A percentile compares a stretch with the other conserved stretches of the same genome.
Conservation (phyloP, 1,284 basidiomycete genomes). For the Phylloporus sp. region DNA sequence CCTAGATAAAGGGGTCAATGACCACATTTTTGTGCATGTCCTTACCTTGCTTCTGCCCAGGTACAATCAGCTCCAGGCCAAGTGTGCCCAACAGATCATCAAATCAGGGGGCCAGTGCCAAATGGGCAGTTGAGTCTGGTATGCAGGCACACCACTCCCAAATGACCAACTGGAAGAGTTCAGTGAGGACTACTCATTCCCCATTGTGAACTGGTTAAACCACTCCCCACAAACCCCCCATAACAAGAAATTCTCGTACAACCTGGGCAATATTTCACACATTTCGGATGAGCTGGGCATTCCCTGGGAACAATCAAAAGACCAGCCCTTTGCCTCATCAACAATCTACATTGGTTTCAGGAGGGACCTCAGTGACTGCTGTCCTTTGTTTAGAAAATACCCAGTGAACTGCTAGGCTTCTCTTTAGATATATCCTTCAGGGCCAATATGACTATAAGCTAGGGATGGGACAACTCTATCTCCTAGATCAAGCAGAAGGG, state of each 20-base stretch:
- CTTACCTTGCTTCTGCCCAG: too few species aligned
- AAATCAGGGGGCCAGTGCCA: not conserved
- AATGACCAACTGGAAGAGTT: not conserved
- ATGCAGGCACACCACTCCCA: not conserved
- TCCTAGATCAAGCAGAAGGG: too few species aligned
- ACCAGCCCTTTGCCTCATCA: not conserved
- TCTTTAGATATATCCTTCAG: too few species aligned
- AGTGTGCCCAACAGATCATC: too few species aligned
- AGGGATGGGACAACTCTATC: too few species aligned
- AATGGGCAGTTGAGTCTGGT: not conserved
- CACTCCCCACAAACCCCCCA: not conserved
- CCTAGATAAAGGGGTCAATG: not conserved
- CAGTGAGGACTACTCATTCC: not conserved
- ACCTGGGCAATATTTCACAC: not conserved
- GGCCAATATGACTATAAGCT: too few species aligned
- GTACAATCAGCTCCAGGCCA: not conserved
- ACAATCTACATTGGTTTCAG: not conserved
- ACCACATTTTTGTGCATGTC: not conserved
- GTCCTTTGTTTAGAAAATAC: too few species aligned
- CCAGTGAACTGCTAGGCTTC: too few species aligned
- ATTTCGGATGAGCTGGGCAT: not conserved
- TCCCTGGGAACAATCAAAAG: not conserved
- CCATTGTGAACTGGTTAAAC: not conserved
- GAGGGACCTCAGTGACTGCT: too few species aligned
- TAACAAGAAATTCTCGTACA: not conserved